Base-by-base conservation (phyloP, 1,284 basidiomycete genomes). In the Hortiboletus rubellus region DNA sequence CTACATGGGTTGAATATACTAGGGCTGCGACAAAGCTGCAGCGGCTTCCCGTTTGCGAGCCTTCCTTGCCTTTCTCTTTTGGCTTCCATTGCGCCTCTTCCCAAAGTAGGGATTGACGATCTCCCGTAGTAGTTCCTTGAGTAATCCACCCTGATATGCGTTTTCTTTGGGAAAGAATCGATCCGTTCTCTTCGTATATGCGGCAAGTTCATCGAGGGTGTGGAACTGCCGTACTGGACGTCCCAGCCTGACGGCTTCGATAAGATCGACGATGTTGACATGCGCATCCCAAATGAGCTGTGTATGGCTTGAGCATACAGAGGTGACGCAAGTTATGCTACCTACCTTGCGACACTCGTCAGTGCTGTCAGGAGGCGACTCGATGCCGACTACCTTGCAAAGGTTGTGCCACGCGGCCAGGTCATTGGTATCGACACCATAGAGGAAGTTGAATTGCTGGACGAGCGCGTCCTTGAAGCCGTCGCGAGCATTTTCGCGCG, bases 181-280 rank as follows among this genome's bases (percentile, higher is more conserved):
- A 12, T 60, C 48, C 2, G 50, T 65, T 17, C 17, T 15, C 24
- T 38, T 62, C 0, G 77, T 78, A 54, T 80, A 80, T 11, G 45
- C 6, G 22, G 67, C 70, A 6, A 79, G 69, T 12, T 64, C 64
- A 0, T 56, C 31, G 70, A 73, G 5, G 70, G 66, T 1, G 63
- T 0, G 54, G 76, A 76, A 18, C 60, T 52, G 44, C 1, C 18
- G 48, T 22, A 75, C 66, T 3, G 52, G 51, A 0, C 58, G 17
- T 17, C 58, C 54, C 3, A 62, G 59, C 34, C 53, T 52, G 2
- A 37, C 47, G 0, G 56, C 52, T 27, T 76, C 67, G 14, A 77
- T 60, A 34, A 79, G 64, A 54, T 78, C 76, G 18, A 75, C 66
- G 5, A 76, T 60, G 49, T 79, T 77, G 54, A 79, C 73, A 40